Evolutionary conservation across 2,329 filamentous ascomycete genomes (phyloP).

Genomic region (Anisogramma anomala): DNA sequence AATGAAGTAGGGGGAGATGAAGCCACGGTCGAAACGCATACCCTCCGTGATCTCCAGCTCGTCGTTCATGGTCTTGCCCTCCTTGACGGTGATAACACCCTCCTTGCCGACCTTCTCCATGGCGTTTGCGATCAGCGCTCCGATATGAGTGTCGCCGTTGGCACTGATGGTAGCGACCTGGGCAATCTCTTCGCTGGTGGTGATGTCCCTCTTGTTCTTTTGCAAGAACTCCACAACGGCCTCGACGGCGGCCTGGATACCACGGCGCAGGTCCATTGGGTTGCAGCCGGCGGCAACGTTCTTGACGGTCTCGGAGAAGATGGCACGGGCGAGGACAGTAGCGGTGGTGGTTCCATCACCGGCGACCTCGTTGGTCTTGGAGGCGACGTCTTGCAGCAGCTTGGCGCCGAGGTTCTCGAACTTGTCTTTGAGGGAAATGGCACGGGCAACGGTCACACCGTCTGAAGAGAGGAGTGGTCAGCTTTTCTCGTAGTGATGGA

Average conservation of each 20-base stretch:
- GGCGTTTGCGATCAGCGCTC: slow-evolving; percentile 88
- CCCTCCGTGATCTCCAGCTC: slow-evolving; percentile 99
- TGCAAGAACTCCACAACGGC: slow-evolving; percentile 89
- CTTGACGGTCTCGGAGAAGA: slow-evolving; percentile 99
- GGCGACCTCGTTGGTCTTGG: slow-evolving; percentile 97
- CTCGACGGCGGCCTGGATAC: slow-evolving; percentile 93
- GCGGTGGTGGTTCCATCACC: slow-evolving; percentile 98
- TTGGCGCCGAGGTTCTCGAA: slow-evolving; percentile 98
- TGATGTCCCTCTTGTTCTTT: slow-evolving; percentile 95
- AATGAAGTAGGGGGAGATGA: slow-evolving; percentile 99
- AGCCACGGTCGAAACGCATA: slow-evolving; percentile 99
- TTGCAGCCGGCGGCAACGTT: slow-evolving; percentile 99
- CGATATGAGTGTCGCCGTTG: slow-evolving; percentile 92
- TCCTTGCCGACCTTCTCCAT: slow-evolving; percentile 99
- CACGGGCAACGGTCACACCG: slow-evolving; percentile 81
- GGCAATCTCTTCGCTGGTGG: slow-evolving; percentile 90
- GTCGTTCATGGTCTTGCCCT: slow-evolving; percentile 96
- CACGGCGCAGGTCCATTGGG: slow-evolving; percentile 95
- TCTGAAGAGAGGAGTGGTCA: slow-evolving; percentile 34
- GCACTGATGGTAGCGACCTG: slow-evolving; percentile 98
- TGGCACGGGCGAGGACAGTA: slow-evolving; percentile 90
- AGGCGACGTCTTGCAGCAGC: slow-evolving; percentile 93
- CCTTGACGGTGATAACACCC: slow-evolving; percentile 99
- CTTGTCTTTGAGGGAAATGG: slow-evolving; percentile 91
- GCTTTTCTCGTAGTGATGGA: slow-evolving; percentile 10